Base-by-base conservation (phyloP, 1,284 basidiomycete genomes). In the Flammula alnicola region DNA sequence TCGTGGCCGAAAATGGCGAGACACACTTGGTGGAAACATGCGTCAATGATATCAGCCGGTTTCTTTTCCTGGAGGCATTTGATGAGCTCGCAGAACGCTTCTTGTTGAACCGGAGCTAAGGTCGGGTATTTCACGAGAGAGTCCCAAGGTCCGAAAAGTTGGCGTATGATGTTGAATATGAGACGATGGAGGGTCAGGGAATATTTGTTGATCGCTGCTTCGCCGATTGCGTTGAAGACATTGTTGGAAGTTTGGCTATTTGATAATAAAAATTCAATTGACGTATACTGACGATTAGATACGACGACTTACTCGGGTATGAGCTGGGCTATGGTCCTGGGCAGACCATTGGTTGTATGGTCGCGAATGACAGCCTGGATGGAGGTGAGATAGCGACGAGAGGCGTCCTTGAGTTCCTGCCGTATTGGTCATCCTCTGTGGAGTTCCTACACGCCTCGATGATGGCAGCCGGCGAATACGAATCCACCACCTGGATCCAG, bases 1-100 rank as follows among this genome's bases (percentile, higher is more conserved):
- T 44, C 26, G 11, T 44, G 46, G 10, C 42, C 47, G 20, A 44
- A 53, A 9, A 53, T 19, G 9, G 20, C 9, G 25, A 31, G 40
- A 17, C 46, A 53, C 16, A 35, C 41, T 1, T 31, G 5, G 25
- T 53, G 33, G 17, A 45, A 45, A 14, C 20, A 16, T 3, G 11
- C 11, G 20, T 50, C 48, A 12, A 50, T 50, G 5, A 12, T n/a
- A 4, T 44, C 41, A 2, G 37, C 12, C 7, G n/a, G n/a, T n/a
- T 44, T 22, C 12, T 23, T 16, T 8, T 7, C 19, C 6, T 32
- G 14, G 17, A 44, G 33, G 3, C 31, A 11, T 11, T 12, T 42
- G 4, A 3, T 3, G 3, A 49, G 27, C 7, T 10, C 11, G 2
- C 30, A 11, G 14, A 50, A 8, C 7, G n/a, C 19, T 1, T 23